Base-by-base conservation (phyloP, 1,284 basidiomycete species). In the Moesziomyces parantarcticus region DNA sequence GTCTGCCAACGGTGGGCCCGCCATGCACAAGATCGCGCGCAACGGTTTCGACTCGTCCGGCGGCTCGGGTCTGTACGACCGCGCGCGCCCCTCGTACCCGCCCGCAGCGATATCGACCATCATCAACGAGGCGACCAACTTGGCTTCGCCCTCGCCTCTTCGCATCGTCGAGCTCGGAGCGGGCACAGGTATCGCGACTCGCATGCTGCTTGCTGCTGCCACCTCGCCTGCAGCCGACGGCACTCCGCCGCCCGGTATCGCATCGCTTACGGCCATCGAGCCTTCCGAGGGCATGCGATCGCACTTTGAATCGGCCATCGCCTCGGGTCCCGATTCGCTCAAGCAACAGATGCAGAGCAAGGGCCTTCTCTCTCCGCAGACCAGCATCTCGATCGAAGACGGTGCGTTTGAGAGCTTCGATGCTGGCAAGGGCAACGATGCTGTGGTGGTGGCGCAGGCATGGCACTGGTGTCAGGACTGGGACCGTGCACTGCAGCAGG, bases 381-480 rank as follows among this genome's bases (percentile, higher is more conserved):
- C 59, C 10, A 50, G 58, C 23, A 71, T 81, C 45, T 34, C 50
- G 2, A 39, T 72, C 34, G 58, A 66, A n/a, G 76, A 80, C 16
- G 79, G 78, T 16, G 60, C 70, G 1, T 81, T 81, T 43, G 76
- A 81, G 46, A 46, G 53, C 10, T 77, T 77, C 54, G 58, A 74
- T 3, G 78, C 69, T 0, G 73, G 69, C 5, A 16, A 43, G 5
- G 57, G 25, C 5, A 76, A 68, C 21, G 79, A 81, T 32, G 58
- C 71, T n/a, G 78, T 80, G 10, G 64, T 81, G 1, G 74, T 79
- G 6, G 79, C 79, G 0, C 77, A 80, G 50, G 80, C 80, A 2
- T 82, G 72, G 71, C 80, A 82, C 54, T 82, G 80, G 80, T 78
- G 76, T 43, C 62, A 65, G n/a, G 64, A 81, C 50, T 77, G 61